These are phyloP conservation scores for Tetracentron sinense DNA, from an alignment of 164 flowering plant species.

Conservation along the genomic window DNA sequence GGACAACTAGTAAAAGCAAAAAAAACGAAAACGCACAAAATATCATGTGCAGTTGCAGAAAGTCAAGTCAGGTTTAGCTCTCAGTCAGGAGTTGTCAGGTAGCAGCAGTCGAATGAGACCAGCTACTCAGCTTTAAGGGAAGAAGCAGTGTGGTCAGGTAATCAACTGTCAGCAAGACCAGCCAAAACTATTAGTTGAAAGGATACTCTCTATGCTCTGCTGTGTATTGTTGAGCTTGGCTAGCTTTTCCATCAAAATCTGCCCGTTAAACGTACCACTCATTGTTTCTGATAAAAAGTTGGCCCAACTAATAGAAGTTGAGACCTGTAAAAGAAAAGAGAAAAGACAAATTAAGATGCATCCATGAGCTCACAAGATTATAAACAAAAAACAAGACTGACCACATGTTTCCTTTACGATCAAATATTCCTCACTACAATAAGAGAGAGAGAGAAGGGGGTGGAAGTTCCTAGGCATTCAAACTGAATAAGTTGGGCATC, in stretches of 20 bases:
- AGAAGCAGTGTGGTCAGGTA: background rate
- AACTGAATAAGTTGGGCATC: too few species aligned
- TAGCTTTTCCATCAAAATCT: constrained; percentile 83
- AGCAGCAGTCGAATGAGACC: too few species aligned
- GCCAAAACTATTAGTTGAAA: constrained; percentile 22
- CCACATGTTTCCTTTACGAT: too few species aligned
- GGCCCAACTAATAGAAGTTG: constrained; percentile 10
- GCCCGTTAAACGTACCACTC: constrained; percentile 82
- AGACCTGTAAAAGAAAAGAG: constrained; percentile 8
- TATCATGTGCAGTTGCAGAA: background rate
- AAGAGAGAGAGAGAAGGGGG: too few species aligned
- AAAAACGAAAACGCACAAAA: too few species aligned
- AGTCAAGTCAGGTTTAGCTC: too few species aligned
- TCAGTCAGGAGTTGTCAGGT: too few species aligned
- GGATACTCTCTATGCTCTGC: constrained; percentile 97
- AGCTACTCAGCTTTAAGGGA: too few species aligned
- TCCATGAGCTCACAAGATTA: background rate
- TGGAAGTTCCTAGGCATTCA: too few species aligned
- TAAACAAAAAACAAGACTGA: too few species aligned
- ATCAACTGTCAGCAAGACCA: too few species aligned
- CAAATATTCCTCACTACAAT: too few species aligned
- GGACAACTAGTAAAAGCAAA: background rate
- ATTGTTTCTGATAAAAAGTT: constrained; percentile 29
- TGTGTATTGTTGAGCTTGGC: constrained; percentile 79
- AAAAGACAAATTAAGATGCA: background rate